Percentiles rank a stretch among this genome's conserved stretches.
These are phyloP conservation scores for Penicillium verrucosum DNA, from an alignment of 2,329 filamentous ascomycete genomes.

Conservation along the genomic window DNA sequence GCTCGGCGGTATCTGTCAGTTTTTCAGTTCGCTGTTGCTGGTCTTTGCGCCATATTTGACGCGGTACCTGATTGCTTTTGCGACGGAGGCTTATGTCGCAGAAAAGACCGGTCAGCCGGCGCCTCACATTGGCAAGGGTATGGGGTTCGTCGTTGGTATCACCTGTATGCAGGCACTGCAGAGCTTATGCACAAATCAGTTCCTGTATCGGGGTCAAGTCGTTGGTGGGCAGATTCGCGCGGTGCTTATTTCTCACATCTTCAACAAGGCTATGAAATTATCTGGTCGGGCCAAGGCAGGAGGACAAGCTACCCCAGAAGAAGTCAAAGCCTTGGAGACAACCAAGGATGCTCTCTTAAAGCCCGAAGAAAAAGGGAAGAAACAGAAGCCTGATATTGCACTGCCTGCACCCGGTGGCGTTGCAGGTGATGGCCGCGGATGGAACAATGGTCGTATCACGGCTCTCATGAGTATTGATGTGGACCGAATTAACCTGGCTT, in stretches of 20 bases:
- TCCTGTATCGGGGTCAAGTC: slow-evolving; percentile 89
- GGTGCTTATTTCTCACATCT: slow-evolving; percentile 80
- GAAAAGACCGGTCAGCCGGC: slow-evolving; percentile 49
- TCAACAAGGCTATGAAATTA: slow-evolving; percentile 86
- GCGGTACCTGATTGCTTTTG: slow-evolving; percentile 82
- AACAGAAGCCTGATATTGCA: slow-evolving; percentile 31
- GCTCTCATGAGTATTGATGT: slow-evolving; percentile 96
- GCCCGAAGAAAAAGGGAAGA: slow-evolving; percentile 30
- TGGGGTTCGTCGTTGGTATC: slow-evolving; percentile 81
- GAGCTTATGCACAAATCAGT: slow-evolving; percentile 80
- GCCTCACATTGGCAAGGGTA: slow-evolving; percentile 69
- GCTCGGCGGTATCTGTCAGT: slow-evolving; percentile 73
- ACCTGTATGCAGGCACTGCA: slow-evolving; percentile 81
- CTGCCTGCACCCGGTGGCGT: slow-evolving; percentile 47
- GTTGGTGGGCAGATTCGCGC: slow-evolving; percentile 80
- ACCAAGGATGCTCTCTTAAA: slow-evolving; percentile 43
- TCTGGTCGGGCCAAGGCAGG: slow-evolving; percentile 86
- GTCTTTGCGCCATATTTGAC: slow-evolving; percentile 82
- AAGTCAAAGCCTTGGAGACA: slow-evolving; percentile 45
- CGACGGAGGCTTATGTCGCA: slow-evolving; percentile 72
- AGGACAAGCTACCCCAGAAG: slow-evolving; percentile 55
- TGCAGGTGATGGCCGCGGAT: slow-evolving; percentile 71
- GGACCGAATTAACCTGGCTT: slow-evolving; percentile 85
- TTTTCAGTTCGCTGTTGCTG: slow-evolving; percentile 68
- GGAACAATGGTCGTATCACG: slow-evolving; percentile 88